These are phyloP conservation scores for Pseudonitzschia multistriata DNA, from an alignment of 108 stramenopile genomes.

Conservation along the genomic window DNA sequence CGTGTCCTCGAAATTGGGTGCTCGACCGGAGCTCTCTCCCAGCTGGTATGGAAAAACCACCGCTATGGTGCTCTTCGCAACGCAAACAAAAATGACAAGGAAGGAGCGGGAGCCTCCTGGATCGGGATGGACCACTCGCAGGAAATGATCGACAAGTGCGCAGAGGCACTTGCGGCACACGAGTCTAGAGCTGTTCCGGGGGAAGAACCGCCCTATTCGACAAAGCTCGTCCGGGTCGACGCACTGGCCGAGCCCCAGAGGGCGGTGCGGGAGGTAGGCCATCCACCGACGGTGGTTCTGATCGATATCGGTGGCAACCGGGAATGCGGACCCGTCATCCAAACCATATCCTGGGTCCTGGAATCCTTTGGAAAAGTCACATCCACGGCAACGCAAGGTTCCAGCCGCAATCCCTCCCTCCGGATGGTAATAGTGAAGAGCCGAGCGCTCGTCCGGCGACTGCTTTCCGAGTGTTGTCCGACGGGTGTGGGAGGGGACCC, in stretches of 20 bases:
- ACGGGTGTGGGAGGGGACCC: too few relatives aligned
- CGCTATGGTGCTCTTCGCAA: neutral
- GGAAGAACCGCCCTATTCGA: neutral
- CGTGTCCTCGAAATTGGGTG: conserved; percentile 82
- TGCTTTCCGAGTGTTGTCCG: conserved; percentile 19
- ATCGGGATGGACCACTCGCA: conserved; percentile 76
- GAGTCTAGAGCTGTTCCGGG: too few relatives aligned
- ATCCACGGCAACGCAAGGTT: neutral
- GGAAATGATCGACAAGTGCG: conserved; percentile 57
- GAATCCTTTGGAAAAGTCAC: conserved; percentile 22
- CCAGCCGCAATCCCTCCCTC: conserved; percentile 18
- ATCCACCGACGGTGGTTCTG: conserved; percentile 49
- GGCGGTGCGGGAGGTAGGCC: conserved; percentile 37
- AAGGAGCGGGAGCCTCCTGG: conserved; percentile 28
- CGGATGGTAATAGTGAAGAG: conserved; percentile 72
- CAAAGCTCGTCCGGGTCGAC: conserved; percentile 38
- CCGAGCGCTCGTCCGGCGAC: conserved; percentile 45
- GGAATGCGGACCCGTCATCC: conserved; percentile 50
- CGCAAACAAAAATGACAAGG: neutral
- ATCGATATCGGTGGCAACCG: conserved; percentile 89
- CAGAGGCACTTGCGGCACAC: neutral
- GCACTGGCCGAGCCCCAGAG: conserved; percentile 62
- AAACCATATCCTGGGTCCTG: conserved; percentile 71
- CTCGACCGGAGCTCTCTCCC: conserved; percentile 65
- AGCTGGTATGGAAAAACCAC: conserved; percentile 33